A percentile compares a stretch with the other conserved stretches of the same genome.
Conservation (phyloP, 2,329 filamentous ascomycete species). For the Aspergillus floridensis region DNA sequence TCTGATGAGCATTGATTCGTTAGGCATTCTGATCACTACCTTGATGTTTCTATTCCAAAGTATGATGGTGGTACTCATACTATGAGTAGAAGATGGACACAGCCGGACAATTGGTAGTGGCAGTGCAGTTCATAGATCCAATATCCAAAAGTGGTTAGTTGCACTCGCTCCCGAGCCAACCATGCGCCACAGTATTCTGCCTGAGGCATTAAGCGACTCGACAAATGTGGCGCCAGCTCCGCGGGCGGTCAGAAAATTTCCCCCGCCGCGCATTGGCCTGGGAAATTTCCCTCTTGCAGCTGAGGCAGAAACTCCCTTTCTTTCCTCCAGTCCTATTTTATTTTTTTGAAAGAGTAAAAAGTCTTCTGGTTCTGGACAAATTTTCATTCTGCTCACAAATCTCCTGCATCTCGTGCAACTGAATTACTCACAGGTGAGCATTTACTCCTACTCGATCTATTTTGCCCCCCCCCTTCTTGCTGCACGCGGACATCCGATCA, state of each 20-base stretch:
- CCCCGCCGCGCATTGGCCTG: conserved; percentile 12
- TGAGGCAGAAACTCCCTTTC: neutral
- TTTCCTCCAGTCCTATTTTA: neutral
- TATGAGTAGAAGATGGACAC: too few relatives aligned
- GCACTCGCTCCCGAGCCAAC: neutral
- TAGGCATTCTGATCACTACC: too few relatives aligned
- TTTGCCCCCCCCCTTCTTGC: neutral
- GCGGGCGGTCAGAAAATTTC: conserved; percentile 23
- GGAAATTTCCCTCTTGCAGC: conserved; percentile 2
- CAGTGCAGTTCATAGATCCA: neutral
- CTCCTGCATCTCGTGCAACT: neutral
- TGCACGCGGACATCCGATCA: conserved; percentile 1
- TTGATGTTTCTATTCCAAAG: too few relatives aligned
- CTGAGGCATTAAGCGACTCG: conserved; percentile 9
- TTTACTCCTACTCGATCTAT: neutral
- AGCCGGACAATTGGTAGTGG: too few relatives aligned
- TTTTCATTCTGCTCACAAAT: neutral
- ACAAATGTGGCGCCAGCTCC: conserved; percentile 15
- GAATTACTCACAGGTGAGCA: neutral
- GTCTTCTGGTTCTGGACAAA: neutral
- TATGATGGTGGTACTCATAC: too few relatives aligned
- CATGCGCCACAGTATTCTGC: conserved; percentile 2
- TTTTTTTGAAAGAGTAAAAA: neutral
- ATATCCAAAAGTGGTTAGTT: conserved; percentile 5
- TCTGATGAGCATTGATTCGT: too few relatives aligned